These are phyloP conservation scores for Bonia amplexicaulis DNA, from an alignment of 176 grass and related monocot genomes.

Conservation along the genomic window DNA sequence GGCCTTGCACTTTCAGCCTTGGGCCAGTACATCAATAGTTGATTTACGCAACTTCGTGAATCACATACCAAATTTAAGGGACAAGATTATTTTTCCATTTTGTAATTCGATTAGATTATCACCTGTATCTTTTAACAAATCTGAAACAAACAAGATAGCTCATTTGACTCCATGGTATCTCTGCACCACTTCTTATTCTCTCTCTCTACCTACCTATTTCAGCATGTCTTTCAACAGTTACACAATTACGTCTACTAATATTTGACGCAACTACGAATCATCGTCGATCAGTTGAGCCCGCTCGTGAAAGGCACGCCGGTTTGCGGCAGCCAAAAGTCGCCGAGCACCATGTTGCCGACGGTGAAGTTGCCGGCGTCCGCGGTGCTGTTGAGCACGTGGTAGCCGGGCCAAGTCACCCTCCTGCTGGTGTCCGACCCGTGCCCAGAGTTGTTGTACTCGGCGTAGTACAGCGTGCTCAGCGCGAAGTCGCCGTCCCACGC, in stretches of 20 bases:
- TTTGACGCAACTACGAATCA: background rate
- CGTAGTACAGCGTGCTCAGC: slow-evolving; percentile 80
- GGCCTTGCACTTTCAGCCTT: no score
- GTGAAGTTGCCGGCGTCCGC: slow-evolving; percentile 70
- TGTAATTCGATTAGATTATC: background rate
- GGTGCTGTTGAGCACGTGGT: slow-evolving; percentile 52
- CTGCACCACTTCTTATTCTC: slow-evolving; percentile 6
- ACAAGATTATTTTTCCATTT: background rate
- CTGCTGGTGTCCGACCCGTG: slow-evolving; percentile 43
- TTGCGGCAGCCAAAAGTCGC: slow-evolving; percentile 78
- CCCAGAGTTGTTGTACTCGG: slow-evolving; percentile 69
- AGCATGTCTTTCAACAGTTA: background rate
- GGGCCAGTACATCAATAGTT: no score
- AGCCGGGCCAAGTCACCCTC: slow-evolving; percentile 70
- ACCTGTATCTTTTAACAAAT: background rate
- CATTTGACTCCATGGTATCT: background rate
- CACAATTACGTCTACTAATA: background rate
- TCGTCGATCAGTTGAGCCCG: slow-evolving; percentile 35
- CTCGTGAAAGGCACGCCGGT: slow-evolving; percentile 73
- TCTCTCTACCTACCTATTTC: background rate
- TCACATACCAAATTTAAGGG: background rate
- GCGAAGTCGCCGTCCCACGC: slow-evolving; percentile 75
- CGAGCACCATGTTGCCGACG: slow-evolving; percentile 72
- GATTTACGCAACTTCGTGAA: background rate
- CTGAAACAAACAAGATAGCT: background rate